Percentiles rank a stretch among this genome's conserved stretches.
Conservation (phyloP, 2,329 filamentous ascomycete species). For the Thelonectria olida region DNA sequence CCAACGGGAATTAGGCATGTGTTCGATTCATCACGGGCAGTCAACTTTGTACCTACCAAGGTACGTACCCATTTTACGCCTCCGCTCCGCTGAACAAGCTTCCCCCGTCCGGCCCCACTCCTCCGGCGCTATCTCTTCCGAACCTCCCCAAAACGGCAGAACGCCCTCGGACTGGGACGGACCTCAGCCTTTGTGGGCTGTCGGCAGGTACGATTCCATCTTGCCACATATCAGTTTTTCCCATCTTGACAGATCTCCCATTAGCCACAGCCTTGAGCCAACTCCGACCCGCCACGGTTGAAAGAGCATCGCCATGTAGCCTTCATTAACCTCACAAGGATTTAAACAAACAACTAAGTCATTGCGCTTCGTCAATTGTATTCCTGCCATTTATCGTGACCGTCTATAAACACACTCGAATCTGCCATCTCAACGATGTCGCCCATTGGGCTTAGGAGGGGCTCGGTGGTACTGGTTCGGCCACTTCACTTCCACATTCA, state of each 20-base stretch:
- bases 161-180: background rate
- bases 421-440: background rate
- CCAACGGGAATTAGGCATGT: no score
- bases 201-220: background rate
- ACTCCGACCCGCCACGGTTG: no score
- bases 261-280: no score
- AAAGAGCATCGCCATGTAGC: no score
- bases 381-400: background rate
- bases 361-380: no score
- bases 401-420: background rate
- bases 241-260: no score
- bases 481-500: conserved; percentile 76
- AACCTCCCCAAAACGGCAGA: conserved; percentile 8
- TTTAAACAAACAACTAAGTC: no score
- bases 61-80: background rate
- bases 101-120: conserved; percentile 22
- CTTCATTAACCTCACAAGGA: no score
- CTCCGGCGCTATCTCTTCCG: conserved; percentile 16
- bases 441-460: conserved; percentile 16
- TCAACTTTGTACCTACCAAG: no score
- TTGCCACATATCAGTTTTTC: no score
- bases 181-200: background rate
- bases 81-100: conserved; percentile 21
- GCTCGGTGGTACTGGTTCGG: conserved; percentile 69
- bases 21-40: no score